Evolutionary conservation across 1,139 yeast species (phyloP), one percentile per base, ranked within the genome.

Genomic region (Yamadazyma membranifaciens): DNA sequence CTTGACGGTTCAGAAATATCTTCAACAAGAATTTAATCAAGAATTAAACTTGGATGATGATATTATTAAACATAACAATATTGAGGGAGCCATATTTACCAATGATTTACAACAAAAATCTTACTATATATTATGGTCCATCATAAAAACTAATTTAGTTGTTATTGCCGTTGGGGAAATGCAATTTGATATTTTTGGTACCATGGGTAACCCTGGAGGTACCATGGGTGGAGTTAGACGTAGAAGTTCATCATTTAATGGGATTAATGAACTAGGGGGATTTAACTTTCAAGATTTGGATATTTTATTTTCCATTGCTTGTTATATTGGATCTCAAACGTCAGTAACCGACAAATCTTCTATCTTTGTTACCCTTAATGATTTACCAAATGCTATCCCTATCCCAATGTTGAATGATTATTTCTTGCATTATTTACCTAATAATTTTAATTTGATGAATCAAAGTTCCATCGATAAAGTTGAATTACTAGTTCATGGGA

Each of bases 281-380:
- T 58, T 55, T 48, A 69, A 69, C 42, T 69, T 69, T 56, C 72
- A 68, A 43, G 75, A 69, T 47, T 59, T 68, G 45, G 73, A 67
- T 45, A 51, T 69, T 26, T 56, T 70, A 44, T 48, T 70, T 34
- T 50, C 55, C n/a, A 47, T 60, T 2, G 74, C 74, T 3, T 52
- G 63, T 30, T 48, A 56, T 37, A 60, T 62, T 14, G 67, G 65
- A 11, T 51, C 54, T 30, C 55, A 56, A 26, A 49, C 65, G 35
- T 44, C 49, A n/a, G 32, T 47, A 11, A 28, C 41, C 2, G 52
- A 46, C 14, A 45, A 48, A 17, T 41, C 45, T 6, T 43, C 54
- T 9, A 46, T 59, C 9, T 56, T 50, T 36, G 60, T 60, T 2
- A 48, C 65, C 1, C 51, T 55, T 11, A 63, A 60, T 47, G 75